Base-by-base conservation (phyloP, 495 filamentous ascomycete species). In the Lasiosphaeria ovina region DNA sequence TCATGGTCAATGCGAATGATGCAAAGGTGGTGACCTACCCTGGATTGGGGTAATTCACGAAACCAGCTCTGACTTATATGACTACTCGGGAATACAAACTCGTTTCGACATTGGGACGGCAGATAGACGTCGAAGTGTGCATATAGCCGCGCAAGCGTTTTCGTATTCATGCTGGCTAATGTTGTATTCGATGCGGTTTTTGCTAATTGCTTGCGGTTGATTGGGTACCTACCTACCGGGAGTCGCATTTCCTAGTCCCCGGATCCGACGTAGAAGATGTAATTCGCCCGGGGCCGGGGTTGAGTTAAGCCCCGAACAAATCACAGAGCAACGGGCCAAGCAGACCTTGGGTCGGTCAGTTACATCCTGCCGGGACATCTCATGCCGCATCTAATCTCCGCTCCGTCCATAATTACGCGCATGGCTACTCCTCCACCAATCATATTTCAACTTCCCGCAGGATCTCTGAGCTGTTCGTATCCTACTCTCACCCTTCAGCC, bases 141-240 rank as follows among this genome's bases (percentile, higher is more conserved):
- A 50, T 50, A 51, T 58, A 24, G 48, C 34, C 56, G 56, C 56
- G 56, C 48, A 58, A 58, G 45, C 56, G 14, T 14, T 32, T 35
- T 35, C 32, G 33, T 36, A 0, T 51, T 34, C 2, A 24, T 51
- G 48, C 48, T 32, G 48, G 48, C 31, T 42, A 58, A 31, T 40
- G 47, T 51, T 35, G 56, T 58, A 50, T 58, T 42, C 47, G 55
- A 51, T 51, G 36, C n/a, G 47, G 5, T 38, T 51, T 2, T 58
- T 58, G 34, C 48, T 51, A 58, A 58, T 58, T 51, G 47, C 56
- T 36, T 11, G 56, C 45, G 34, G 56, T 42, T 58, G 56, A 58
- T 58, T 58, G 56, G 56, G 35, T 40, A 51, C 12, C 40, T 36
- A 57, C 16, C 40, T 47, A 1, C 33, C 14, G 55, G 42, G 40